Base-by-base conservation (phyloP, 192 early-diverging fungal species). In the Coemansia reversa region DNA sequence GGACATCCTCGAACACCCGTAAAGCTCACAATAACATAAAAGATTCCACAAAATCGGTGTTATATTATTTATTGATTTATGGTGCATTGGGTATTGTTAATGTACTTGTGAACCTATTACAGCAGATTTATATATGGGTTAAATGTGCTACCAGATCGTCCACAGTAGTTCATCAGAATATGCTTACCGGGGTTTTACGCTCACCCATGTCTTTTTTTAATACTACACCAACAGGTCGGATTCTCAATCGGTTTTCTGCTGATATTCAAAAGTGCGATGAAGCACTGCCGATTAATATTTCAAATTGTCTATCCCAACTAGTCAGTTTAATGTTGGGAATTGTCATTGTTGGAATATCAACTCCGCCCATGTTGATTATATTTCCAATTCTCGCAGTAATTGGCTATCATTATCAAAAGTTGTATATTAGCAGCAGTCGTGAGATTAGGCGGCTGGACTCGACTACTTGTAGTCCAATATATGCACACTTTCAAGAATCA, bases 371-470 rank as follows among this genome's bases (percentile, higher is more conserved):
- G 67, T 63, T 87, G 33, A 71, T 79, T 18, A 78, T 90, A 0
- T 69, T 94, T 55, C 74, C 87, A 19, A 88, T 90, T 5, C 83
- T 96, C 27, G 48, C 93, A 3, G 63, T 83, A n/a, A 32, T 91
- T 27, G 92, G 94, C 73, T 88, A 86, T 52, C 77, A 83, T 23
- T 72, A 89, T 0, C 91, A 92, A 50, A 52, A 72, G 18, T 81
- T 91, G 55, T 97, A 94, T 70, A 82, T 90, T 20, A 70, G 83
- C 3, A 86, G 87, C 12, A 90, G 88, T 5, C 89, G 93, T 28
- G 92, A 96, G 79, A 62, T 96, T 48, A 91, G 93, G 61, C 89
- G 92, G 14, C 70, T 97, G 14, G 93, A 94, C 58, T 90, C 90
- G 0, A 82, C 92, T 20, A 75, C 90, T 24, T 84, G 90, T 14